Evolutionary conservation across 495 filamentous ascomycete species (phyloP), one percentile per base, ranked within the genome.

Genomic region (Trichocladium antarcticum): DNA sequence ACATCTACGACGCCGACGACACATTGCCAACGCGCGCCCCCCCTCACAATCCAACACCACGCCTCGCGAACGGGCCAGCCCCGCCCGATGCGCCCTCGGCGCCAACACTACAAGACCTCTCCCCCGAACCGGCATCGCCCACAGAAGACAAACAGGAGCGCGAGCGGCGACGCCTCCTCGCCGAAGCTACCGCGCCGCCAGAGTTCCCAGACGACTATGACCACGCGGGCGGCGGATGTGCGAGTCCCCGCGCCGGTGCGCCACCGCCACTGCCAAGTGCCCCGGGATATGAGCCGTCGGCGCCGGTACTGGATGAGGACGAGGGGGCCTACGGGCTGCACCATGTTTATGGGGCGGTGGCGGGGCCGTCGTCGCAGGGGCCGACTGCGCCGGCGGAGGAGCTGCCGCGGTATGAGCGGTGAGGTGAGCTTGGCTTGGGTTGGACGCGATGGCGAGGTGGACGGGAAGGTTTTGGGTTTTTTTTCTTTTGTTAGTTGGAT

Each of bases 71-170:
- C 31, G 31, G 9, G 10, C 28, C 20, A 22, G 56, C 64, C 17
- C 44, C 43, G 17, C 15, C 21, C 14, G 53, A 45, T 17, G 58
- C 37, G 11, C 66, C 74, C 16, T 74, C 74, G 0, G 73, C 75
- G 0, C 75, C 74, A 12, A 59, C 65, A 0, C 56, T 70, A 6
- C 67, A 67, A 9, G 74, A 77, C 28, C 53, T 77, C 6, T 59
- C 69, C 6, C 56, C 65, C 20, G 54, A 47, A 34, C 20, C 63
- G 3, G 7, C 12, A 14, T 21, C 37, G 5, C 16, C 10, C 49
- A 66, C 65, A n/a, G 85, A 88, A 19, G 89, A 95, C 59, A 95
- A 95, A 61, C 80, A 84, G 56, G 90, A 95, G 57, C 72, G 87
- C 17, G 86, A 95, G 58, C 77, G 85, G 6, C 79, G 74, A 40